Evolutionary conservation across 805 yeast genomes (phyloP).

Genomic region (Hanseniaspora meyeri): DNA sequence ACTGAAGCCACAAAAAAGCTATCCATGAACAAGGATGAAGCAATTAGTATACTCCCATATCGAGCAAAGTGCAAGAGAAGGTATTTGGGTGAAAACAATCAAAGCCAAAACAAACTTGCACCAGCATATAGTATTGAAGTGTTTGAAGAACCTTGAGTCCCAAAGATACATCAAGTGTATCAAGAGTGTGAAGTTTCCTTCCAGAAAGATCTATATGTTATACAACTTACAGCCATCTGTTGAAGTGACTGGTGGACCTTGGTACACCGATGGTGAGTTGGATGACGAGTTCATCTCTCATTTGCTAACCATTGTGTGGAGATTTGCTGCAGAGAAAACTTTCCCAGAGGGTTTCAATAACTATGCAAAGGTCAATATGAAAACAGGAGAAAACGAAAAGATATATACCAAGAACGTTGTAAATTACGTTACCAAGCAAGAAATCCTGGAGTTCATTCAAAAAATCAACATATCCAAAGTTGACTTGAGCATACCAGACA

Average conservation of each 20-base stretch:
- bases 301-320: slow-evolving; percentile 73
- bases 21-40: slow-evolving; percentile 75
- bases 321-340: slow-evolving; percentile 63
- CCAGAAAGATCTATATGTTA: slow-evolving; percentile 91
- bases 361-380: slow-evolving; percentile 18
- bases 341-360: slow-evolving; percentile 56
- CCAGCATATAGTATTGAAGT: slow-evolving; percentile 77
- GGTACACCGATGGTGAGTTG: slow-evolving; percentile 93
- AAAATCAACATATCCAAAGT: slow-evolving; percentile 66
- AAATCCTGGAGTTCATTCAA: slow-evolving; percentile 62
- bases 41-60: slow-evolving; percentile 82
- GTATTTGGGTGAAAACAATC: slow-evolving; percentile 89
- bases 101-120: slow-evolving; percentile 80
- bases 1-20: slow-evolving; percentile 67
- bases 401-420: slow-evolving; percentile 46
- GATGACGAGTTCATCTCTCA: slow-evolving; percentile 89
- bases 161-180: slow-evolving; percentile 79
- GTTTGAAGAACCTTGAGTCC: slow-evolving; percentile 65
- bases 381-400: slow-evolving; percentile 14
- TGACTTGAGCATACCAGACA: slow-evolving; percentile 61
- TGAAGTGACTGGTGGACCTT: slow-evolving; percentile 97
- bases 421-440: slow-evolving; percentile 57
- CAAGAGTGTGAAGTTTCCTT: slow-evolving; percentile 83
- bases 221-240: slow-evolving; percentile 86
- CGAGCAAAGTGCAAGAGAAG: slow-evolving; percentile 87